Base-by-base conservation (phyloP, 371 early-diverging fungal genomes). In the Apophysomyces trapeziformis region DNA sequence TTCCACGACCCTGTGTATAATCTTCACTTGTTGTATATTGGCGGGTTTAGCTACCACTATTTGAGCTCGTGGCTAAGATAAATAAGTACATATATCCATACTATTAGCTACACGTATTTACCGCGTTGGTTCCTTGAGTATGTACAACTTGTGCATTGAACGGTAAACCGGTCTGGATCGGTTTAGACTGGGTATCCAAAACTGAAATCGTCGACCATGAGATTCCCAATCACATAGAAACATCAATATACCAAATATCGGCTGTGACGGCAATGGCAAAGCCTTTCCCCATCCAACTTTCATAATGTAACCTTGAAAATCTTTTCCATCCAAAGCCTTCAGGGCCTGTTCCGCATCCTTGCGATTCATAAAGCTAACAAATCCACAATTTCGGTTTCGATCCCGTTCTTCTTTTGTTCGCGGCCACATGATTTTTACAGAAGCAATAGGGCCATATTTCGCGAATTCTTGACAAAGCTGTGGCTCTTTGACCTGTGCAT, bases 351-450 rank as follows among this genome's bases (percentile, higher is more conserved):
- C 89, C 1, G 97, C 97, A 69, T 87, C 86, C 1, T 68, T 65
- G 16, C 96, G 82, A 9, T 84, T 83, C 96, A 96, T 96, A 71
- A 94, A 97, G 63, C 94, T 89, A 12, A 97, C 94, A 81, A 96
- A 96, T 5, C 94, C 96, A 64, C 89, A 90, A 68, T 93, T 93
- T 12, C 90, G 79, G 43, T 87, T 86, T 13, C 96, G 85, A 9
- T 90, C 91, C 39, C 82, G 84, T 69, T 95, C 96, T 60, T 94
- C 96, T 54, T 81, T 84, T 0, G 93, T 92, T 13, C 96, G 90
- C 3, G 98, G 97, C 95, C 95, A 94, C 96, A 96, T 95, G 57
- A 97, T 92, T 74, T 97, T 96, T 60, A 96, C 93, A 60, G 94
- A 93, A 6, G 91, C 97, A 68, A 97, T 94, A 0, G 96, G 91